A percentile compares a stretch with the other conserved stretches of the same genome.
These are phyloP conservation scores for Leavenworthia alabamica DNA, from an alignment of 345 rosid genomes.

Conservation along the genomic window DNA sequence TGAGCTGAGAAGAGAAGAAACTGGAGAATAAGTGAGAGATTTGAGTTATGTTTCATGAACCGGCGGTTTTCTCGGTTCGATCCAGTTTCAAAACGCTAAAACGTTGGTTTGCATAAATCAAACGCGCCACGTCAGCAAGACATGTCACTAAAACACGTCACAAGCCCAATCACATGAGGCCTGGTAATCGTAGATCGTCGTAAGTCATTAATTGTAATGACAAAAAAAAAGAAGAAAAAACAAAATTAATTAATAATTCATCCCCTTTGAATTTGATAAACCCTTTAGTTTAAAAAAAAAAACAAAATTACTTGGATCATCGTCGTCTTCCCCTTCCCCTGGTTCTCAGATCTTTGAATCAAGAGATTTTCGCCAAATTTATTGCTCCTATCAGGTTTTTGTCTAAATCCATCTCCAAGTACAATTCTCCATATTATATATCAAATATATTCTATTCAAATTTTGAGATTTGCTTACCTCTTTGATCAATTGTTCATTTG, in stretches of 20 bases:
- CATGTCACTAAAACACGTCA: slow-evolving; percentile 24
- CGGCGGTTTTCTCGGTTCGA: neutral
- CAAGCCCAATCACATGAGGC: slow-evolving; percentile 16
- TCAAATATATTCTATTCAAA: neutral
- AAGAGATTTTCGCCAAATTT: slow-evolving; percentile 4
- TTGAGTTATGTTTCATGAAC: neutral
- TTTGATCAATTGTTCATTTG: too few relatives aligned
- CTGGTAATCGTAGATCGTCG: slow-evolving; percentile 11
- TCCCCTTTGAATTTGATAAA: slow-evolving; percentile 4
- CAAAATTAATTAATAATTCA: neutral
- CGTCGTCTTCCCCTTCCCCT: slow-evolving; percentile 19
- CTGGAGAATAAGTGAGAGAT: neutral
- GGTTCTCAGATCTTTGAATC: slow-evolving; percentile 29
- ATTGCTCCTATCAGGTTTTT: slow-evolving; percentile 24
- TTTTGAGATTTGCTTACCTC: neutral
- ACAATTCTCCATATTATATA: neutral
- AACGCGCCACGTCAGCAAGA: slow-evolving; percentile 16
- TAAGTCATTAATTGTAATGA: slow-evolving; percentile 14
- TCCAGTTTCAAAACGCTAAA: neutral
- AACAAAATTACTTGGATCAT: slow-evolving; percentile 21
- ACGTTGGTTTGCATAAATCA: neutral
- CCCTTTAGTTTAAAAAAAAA: slow-evolving; percentile 24
- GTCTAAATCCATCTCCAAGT: neutral
- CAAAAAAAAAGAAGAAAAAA: neutral
- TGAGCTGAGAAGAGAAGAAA: slow-evolving; percentile 1